Conservation (phyloP, 2,329 filamentous ascomycete genomes). For the Alternaria sp. region DNA sequence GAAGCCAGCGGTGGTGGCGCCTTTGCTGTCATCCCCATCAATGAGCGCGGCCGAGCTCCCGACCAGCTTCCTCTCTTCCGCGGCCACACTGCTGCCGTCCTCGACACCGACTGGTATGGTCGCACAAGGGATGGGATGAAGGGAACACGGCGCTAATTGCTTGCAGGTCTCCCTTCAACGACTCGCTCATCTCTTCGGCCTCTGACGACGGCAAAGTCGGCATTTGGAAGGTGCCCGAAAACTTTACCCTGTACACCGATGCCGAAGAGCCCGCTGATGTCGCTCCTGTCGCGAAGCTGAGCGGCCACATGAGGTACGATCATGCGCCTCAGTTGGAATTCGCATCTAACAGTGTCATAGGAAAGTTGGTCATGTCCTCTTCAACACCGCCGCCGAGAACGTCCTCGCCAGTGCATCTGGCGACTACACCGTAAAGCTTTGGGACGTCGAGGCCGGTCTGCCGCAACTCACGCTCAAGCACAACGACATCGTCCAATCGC, state of each 20-base stretch:
- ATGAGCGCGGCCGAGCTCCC: conserved; percentile 87
- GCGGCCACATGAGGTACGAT: conserved; percentile 82
- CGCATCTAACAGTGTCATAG: conserved; percentile 58
- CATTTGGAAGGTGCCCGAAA: conserved; percentile 91
- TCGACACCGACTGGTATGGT: conserved; percentile 92
- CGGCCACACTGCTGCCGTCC: conserved; percentile 91
- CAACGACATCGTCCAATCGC: conserved; percentile 89
- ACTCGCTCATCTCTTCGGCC: conserved; percentile 87
- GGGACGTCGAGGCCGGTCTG: conserved; percentile 86
- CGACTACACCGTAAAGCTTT: conserved; percentile 93
- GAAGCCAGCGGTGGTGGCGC: conserved; percentile 94
- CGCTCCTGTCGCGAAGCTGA: conserved; percentile 79
- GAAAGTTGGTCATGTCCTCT: conserved; percentile 97
- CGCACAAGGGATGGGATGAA: background rate
- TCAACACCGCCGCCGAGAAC: conserved; percentile 96
- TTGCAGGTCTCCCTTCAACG: conserved; percentile 91
- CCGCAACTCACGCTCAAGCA: conserved; percentile 80
- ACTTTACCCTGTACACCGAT: conserved; percentile 85
- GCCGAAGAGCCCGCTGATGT: conserved; percentile 84
- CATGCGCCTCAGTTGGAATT: background rate
- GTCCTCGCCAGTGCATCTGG: conserved; percentile 94
- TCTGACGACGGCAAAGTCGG: conserved; percentile 98
- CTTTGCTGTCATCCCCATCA: conserved; percentile 92
- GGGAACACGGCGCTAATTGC: conserved; percentile 25
- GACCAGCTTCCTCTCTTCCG: conserved; percentile 95